phyloP scores from a whole-genome alignment of 192 early-diverging fungal species.

The Backusella tuberculispora region DNA sequence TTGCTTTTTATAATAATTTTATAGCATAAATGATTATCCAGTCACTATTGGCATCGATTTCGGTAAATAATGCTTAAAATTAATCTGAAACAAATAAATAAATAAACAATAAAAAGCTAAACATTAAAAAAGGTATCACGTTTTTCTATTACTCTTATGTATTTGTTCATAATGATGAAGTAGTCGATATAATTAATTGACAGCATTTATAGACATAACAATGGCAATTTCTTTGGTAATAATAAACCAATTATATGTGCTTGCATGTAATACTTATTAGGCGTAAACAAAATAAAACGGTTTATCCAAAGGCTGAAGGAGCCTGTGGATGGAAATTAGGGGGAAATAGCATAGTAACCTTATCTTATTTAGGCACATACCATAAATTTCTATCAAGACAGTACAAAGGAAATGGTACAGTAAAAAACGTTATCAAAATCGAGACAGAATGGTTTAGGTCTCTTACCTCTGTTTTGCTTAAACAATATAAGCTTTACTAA shows the following conservation, averaged over 20 bases:
- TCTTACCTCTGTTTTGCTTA: conserved; percentile 45
- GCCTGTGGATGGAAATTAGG: neutral
- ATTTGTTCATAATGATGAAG: conserved; percentile 56
- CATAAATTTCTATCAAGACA: conserved; percentile 53
- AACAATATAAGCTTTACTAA: conserved; percentile 55
- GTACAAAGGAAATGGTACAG: conserved; percentile 45
- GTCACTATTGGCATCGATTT: conserved; percentile 46
- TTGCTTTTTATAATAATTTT: neutral
- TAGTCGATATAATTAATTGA: conserved; percentile 53
- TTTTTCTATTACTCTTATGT: conserved; percentile 54
- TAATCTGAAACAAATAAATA: conserved; percentile 8
- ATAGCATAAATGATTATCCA: conserved; percentile 36
- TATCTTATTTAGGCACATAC: conserved; percentile 45
- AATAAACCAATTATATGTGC: neutral
- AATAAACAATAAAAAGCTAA: neutral
- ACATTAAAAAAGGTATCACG: conserved; percentile 45
- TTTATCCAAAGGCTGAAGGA: conserved; percentile 43
- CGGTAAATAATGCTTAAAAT: conserved; percentile 29
- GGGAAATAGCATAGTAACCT: neutral
- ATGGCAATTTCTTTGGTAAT: neutral
- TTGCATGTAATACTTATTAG: conserved; percentile 2
- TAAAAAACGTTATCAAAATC: conserved; percentile 48
- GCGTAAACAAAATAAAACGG: conserved; percentile 54
- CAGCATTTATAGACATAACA: conserved; percentile 24
- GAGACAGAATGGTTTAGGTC: conserved; percentile 45